Percentiles rank a stretch among this genome's conserved stretches.
Conservation (phyloP, 23 red algal genomes). For the Gracilaria domingensis region DNA sequence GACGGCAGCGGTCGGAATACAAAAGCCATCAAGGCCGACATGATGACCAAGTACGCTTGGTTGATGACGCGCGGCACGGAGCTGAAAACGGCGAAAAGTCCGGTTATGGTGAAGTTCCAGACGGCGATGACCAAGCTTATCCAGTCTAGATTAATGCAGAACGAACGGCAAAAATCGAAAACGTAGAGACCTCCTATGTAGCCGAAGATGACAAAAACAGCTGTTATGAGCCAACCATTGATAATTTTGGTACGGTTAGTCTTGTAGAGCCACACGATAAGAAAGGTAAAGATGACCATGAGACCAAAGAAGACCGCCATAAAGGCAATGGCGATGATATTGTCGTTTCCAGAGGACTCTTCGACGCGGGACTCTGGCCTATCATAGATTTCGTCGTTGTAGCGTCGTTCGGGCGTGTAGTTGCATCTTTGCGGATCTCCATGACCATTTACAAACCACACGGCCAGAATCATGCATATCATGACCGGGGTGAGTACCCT, state of each 20-base stretch:
- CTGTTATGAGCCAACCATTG: slow-evolving; percentile 66
- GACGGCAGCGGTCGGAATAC: slow-evolving; percentile 81
- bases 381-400: slow-evolving; percentile 12
- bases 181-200: slow-evolving; percentile 82
- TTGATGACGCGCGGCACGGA: slow-evolving; percentile 75
- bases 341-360: not conserved
- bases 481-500: slow-evolving; percentile 78
- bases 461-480: slow-evolving; percentile 82
- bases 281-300: slow-evolving; percentile 82
- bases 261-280: slow-evolving; percentile 79
- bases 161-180: slow-evolving; percentile 76
- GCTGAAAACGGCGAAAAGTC: slow-evolving; percentile 84
- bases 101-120: slow-evolving; percentile 81
- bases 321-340: slow-evolving; percentile 45
- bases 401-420: slow-evolving; percentile 12
- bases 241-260: slow-evolving; percentile 58
- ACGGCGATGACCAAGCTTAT: slow-evolving; percentile 62
- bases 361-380: not conserved
- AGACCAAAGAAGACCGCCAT: slow-evolving; percentile 66
- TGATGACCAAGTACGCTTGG: slow-evolving; percentile 83
- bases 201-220: slow-evolving; percentile 70
- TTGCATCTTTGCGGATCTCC: slow-evolving; percentile 58
- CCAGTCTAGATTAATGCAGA: slow-evolving; percentile 87
- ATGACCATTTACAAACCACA: slow-evolving; percentile 72
- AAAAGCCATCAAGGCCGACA: slow-evolving; percentile 78